Base-by-base conservation (phyloP, 768 basidiomycete species). In the Tylopilus plumbeoviolaceoides region DNA sequence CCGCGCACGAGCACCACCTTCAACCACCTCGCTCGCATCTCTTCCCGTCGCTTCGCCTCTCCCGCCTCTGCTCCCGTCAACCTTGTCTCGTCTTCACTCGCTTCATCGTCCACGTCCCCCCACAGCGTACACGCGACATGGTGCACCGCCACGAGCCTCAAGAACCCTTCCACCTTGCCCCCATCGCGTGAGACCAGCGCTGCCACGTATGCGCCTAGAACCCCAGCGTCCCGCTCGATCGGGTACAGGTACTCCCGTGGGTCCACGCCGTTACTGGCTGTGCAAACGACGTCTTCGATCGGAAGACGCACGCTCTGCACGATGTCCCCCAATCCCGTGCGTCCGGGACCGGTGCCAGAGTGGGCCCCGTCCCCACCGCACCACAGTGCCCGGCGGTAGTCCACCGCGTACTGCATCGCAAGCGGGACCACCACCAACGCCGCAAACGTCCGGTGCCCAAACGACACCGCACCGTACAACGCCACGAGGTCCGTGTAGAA, bases 401-500 rank as follows among this genome's bases (percentile, higher is more conserved):
- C 95, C 21, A 74, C 50, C 1, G 91, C 75, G 62, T 93, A 94
- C 12, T 72, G 71, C 83, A 89, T 86, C 3, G 90, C 78, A 10
- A 85, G 75, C 0, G 93, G 87, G 0, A 89, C 82, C 7, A 95
- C 75, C 14, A 97, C 77, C 12, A 95, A 76, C 2, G 78, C 75
- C 12, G 80, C 83, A 62, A 98, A 98, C 1, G 82, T 68, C 0
- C 78, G 76, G 62, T 98, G 83, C 2, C 85, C 81, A 68, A 95
- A 95, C 8, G 95, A 98, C 59, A 93, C 84, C 4, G 91, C 81
- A 62, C 91, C 89, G 70, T 95, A 98, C n/a, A 98, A 72, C 1
- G 81, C 84, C 51, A 95, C 76, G 64, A 97, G 87, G 69, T 97
- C 94, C 14, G 87, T 88, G 72, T 93, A 98, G 63, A 88, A 91